Evolutionary conservation across 306 rosid species (phyloP).

Genomic region (Sechiopsis laciniata): DNA sequence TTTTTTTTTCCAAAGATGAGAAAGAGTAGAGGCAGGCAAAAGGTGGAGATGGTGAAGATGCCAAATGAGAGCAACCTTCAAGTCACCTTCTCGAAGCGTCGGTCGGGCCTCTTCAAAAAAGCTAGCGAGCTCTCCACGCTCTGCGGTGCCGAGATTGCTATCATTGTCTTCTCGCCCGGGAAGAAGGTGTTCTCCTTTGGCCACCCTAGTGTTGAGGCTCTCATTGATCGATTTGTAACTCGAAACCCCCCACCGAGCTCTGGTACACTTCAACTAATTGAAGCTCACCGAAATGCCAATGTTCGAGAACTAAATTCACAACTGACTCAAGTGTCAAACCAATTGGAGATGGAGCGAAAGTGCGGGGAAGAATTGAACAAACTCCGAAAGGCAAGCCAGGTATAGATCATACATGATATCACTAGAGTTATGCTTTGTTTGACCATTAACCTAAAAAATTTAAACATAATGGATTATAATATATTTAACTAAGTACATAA

Average conservation of each 20-base stretch:
- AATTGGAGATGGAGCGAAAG: constrained; percentile 30
- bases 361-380: constrained; percentile 24
- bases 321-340: constrained; percentile 21
- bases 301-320: constrained; percentile 28
- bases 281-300: constrained; percentile 28
- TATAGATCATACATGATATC: neutral
- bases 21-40: constrained; percentile 47
- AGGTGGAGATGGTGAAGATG: constrained; percentile 47
- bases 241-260: constrained; percentile 24
- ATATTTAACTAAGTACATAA: no score
- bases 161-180: constrained; percentile 49
- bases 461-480: no score
- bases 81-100: constrained; percentile 61
- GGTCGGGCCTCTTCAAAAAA: constrained; percentile 52
- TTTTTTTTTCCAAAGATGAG: constrained; percentile 19
- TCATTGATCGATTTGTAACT: constrained; percentile 29
- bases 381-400: constrained; percentile 17
- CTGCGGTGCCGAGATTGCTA: constrained; percentile 44
- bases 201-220: constrained; percentile 37
- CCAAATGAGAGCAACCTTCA: constrained; percentile 45
- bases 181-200: constrained; percentile 55
- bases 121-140: constrained; percentile 52
- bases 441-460: no score
- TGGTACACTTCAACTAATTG: constrained; percentile 28
- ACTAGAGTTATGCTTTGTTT: no score